Evolutionary conservation across 805 yeast species (phyloP), one percentile per base, ranked within the genome.

Genomic region (Hanseniaspora clermontiae): DNA sequence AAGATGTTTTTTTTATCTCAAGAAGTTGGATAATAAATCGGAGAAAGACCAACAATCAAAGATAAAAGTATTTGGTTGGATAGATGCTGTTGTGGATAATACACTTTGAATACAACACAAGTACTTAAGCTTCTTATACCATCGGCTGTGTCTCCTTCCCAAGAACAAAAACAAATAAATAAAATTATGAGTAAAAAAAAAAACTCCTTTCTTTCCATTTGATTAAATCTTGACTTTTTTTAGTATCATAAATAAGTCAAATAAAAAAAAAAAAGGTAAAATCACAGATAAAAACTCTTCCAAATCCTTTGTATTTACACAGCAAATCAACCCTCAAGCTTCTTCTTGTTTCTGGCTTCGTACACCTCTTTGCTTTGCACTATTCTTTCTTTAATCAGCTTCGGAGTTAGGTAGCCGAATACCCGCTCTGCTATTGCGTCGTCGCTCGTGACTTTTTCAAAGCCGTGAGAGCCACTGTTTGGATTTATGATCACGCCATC

Each of bases 301-400:
- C n/a, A n/a, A n/a, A n/a, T n/a, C n/a, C n/a, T n/a, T n/a, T n/a
- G n/a, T n/a, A n/a, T n/a, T n/a, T n/a, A n/a, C n/a, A n/a, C n/a
- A n/a, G 14, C 14, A 34, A 12, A 14, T 36, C 38, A 36, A 7
- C n/a, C n/a, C n/a, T 14, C 38, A 5, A 45, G 12, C 38, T 45
- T 45, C 9, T 82, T 81, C 56, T 79, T 74, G 70, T 93, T 97
- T 65, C 98, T 81, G 63, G 84, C 91, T 65, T 86, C 88, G 66
- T 87, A 93, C 19, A 81, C 77, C 24, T 77, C 79, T 60, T 84
- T 76, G 65, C 86, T 80, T 42, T 74, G 70, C 63, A 84, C 71
- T 6, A 93, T 95, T 29, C 98, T 77, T 53, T 78, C 72, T 20
- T 87, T 85, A 57, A 93, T 88, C n/a, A 43, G 12, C 2, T 40